Base-by-base conservation (phyloP, 129 eudicot species). In the Centrapalus pauciflorus region DNA sequence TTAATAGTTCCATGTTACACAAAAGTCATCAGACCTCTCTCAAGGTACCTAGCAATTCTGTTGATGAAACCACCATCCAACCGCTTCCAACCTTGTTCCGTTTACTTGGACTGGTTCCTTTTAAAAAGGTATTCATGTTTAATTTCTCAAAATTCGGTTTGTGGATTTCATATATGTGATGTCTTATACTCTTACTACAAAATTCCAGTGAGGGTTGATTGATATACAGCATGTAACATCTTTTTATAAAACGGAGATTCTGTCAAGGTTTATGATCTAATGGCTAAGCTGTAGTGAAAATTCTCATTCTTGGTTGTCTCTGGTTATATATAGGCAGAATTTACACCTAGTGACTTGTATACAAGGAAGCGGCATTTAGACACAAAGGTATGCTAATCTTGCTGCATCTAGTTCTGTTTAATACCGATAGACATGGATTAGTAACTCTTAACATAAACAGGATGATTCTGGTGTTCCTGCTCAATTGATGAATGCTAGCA, bases 21-120 rank as follows among this genome's bases (percentile, higher is more conserved):
- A 89, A 84, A 76, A 75, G 80, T 56, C 84, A 89, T 55, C 92
- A 83, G 56, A 86, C 87, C 35, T 80, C 88, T 20, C 82, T 89
- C 13, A 93, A 89, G 73, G 81, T 76, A 30, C 72, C 91, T 21
- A 77, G 79, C 63, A 77, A 71, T 69, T 71, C 90, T 1, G 24
- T 43, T 1, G 96, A 86, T 10, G 96, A 86, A 68, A 81, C 96
- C 37, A 72, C 86, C 55, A 74, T 93, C 40, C 95, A 93, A 56
- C 95, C 99, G 34, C 82, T 93, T 73, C 96, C 99, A 35, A 79
- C 81, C 38, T 56, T 93, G 79, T 86, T 93, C 56, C 78, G 83
- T 17, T 69, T 93, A 77, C 84, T 93, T 37, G 99, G 95, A 17
- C 74, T 93, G 46, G 51, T 78, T 66, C 99, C 99, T 56, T 89